Evolutionary conservation across 441 rosid genomes (phyloP).

Genomic region (Geranium incanum): DNA sequence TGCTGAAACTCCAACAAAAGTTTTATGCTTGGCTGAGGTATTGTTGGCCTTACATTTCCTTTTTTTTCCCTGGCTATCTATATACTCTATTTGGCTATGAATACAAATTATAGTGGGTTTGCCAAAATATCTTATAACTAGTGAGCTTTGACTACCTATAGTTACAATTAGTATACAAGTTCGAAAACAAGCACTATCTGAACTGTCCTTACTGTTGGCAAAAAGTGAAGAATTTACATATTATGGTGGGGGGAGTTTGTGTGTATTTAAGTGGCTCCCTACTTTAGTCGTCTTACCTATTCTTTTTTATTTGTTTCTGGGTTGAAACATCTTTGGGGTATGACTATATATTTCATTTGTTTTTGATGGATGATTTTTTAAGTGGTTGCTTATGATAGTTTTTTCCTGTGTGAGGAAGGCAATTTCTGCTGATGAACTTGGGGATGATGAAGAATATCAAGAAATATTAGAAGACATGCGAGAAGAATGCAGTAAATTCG

Average conservation of each 20-base stretch:
- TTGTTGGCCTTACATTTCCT: neutral
- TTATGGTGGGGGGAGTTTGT: too few relatives aligned
- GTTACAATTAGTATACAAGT: too few relatives aligned
- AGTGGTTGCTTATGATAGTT: conserved; percentile 9
- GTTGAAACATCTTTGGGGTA: neutral
- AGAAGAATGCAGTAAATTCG: conserved; percentile 41
- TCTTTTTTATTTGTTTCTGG: conserved; percentile 12
- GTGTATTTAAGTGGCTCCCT: neutral
- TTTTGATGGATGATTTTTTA: conserved; percentile 7
- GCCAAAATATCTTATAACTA: too few relatives aligned
- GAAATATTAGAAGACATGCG: conserved; percentile 47
- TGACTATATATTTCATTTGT: neutral
- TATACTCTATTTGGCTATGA: too few relatives aligned
- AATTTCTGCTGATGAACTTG: conserved; percentile 38
- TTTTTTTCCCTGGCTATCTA: neutral
- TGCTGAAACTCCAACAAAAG: conserved; percentile 32
- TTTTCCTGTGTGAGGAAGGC: conserved; percentile 18
- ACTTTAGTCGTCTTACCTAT: neutral
- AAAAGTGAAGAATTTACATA: too few relatives aligned
- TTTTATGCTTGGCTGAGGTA: conserved; percentile 48
- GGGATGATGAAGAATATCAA: conserved; percentile 41
- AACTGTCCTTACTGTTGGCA: too few relatives aligned
- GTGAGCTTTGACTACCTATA: too few relatives aligned
- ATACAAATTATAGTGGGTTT: too few relatives aligned
- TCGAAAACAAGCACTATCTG: too few relatives aligned